Percentiles rank a stretch among this genome's conserved stretches.
Evolutionary conservation across 352 stramenopile species (phyloP).

Genomic region (Stramenopiles sp.): DNA sequence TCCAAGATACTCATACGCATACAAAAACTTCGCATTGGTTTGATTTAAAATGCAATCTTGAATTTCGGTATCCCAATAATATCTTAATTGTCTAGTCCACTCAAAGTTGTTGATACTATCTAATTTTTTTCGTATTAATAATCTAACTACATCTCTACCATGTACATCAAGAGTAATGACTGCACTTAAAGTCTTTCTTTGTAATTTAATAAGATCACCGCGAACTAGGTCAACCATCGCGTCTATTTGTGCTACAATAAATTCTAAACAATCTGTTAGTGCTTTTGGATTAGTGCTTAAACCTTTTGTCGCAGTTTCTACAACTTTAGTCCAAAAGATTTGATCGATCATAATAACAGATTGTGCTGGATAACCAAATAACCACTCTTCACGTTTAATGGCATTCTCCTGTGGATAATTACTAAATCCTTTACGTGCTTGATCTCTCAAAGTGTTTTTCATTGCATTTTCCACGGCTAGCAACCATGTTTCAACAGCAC

Average conservation of each 20-base stretch:
- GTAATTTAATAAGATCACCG: slow-evolving; percentile 48
- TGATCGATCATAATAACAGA: slow-evolving; percentile 67
- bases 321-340: slow-evolving; percentile 66
- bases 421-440: slow-evolving; percentile 47
- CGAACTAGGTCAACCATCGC: slow-evolving; percentile 69
- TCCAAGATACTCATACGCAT: slow-evolving; percentile 85
- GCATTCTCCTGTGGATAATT: slow-evolving; percentile 55
- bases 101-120: slow-evolving; percentile 65
- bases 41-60: slow-evolving; percentile 58
- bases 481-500: slow-evolving; percentile 59
- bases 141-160: slow-evolving; percentile 57
- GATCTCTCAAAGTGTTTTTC: slow-evolving; percentile 53
- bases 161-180: slow-evolving; percentile 76
- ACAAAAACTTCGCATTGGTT: slow-evolving; percentile 57
- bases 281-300: slow-evolving; percentile 37
- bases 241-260: slow-evolving; percentile 68
- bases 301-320: slow-evolving; percentile 31
- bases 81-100: slow-evolving; percentile 74
- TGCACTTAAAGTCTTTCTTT: slow-evolving; percentile 72
- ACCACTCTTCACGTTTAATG: slow-evolving; percentile 58
- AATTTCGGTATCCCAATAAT: slow-evolving; percentile 66
- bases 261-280: slow-evolving; percentile 55
- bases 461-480: slow-evolving; percentile 62
- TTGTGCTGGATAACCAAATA: slow-evolving; percentile 61
- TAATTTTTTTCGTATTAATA: slow-evolving; percentile 47